These are phyloP conservation scores for Oenanthe sinensis DNA, from an alignment of 129 eudicot genomes.

Conservation along the genomic window DNA sequence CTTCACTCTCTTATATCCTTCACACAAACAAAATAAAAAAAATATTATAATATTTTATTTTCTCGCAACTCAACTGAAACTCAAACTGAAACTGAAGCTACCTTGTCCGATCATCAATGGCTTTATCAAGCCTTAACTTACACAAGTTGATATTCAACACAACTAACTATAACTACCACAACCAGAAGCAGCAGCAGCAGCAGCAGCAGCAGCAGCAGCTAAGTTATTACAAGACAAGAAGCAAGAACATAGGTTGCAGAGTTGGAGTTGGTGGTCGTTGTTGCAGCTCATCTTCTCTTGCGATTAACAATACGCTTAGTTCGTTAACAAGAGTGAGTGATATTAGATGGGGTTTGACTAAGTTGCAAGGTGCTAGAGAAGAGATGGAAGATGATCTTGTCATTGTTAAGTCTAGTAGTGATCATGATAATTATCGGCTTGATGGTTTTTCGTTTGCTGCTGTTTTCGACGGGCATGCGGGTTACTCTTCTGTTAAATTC, in stretches of 20 bases:
- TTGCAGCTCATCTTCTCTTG: conserved; percentile 64
- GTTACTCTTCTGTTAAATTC: conserved; percentile 75
- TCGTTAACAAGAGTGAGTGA: conserved; percentile 40
- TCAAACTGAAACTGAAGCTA: not conserved
- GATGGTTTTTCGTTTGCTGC: conserved; percentile 76
- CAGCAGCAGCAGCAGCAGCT: not conserved
- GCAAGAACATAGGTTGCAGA: conserved; percentile 5
- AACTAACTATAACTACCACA: conserved; percentile 14
- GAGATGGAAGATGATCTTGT: conserved; percentile 97
- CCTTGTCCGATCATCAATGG: conserved; percentile 28
- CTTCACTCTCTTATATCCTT: conserved; percentile 5
- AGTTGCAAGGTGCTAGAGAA: conserved; percentile 80
- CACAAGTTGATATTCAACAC: conserved; percentile 54
- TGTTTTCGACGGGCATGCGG: conserved; percentile 95
- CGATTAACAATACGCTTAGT: conserved; percentile 55
- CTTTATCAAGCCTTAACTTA: conserved; percentile 54
- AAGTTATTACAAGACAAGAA: conserved; percentile 19
- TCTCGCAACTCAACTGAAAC: not conserved
- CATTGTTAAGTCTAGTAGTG: conserved; percentile 26
- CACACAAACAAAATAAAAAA: conserved; percentile 3
- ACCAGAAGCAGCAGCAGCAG: not conserved
- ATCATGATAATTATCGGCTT: conserved; percentile 28
- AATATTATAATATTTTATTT: not conserved
- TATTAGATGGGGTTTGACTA: conserved; percentile 77
- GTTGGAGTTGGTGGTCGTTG: conserved; percentile 14